Conservation (phyloP, 345 rosid species). For the Cochlearia excelsa region DNA sequence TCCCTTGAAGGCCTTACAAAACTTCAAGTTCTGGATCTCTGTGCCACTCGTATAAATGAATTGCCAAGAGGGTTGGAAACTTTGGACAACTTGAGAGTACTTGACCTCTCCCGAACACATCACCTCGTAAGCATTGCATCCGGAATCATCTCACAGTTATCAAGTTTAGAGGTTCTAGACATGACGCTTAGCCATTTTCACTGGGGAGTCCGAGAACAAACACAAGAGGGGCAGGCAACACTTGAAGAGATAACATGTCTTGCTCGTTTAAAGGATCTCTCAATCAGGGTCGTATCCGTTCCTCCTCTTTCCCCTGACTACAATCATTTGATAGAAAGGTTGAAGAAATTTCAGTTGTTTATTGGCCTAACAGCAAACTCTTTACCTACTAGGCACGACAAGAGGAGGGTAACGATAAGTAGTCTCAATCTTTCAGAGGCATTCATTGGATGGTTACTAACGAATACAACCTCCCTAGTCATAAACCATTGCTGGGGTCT, state of each 20-base stretch:
- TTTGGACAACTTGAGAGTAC: constrained; percentile 31
- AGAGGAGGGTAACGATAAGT: constrained; percentile 34
- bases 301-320: constrained; percentile 32
- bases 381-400: constrained; percentile 32
- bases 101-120: constrained; percentile 42
- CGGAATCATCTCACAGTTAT: constrained; percentile 35
- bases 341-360: constrained; percentile 33
- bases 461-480: constrained; percentile 33
- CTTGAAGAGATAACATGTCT: constrained; percentile 34
- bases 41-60: constrained; percentile 35
- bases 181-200: constrained; percentile 44
- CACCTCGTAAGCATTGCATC: constrained; percentile 37
- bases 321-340: constrained; percentile 25
- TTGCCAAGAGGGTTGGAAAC: constrained; percentile 38
- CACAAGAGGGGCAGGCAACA: constrained; percentile 33
- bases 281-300: constrained; percentile 28
- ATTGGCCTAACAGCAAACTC: constrained; percentile 38
- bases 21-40: constrained; percentile 44
- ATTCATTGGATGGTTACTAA: constrained; percentile 30
- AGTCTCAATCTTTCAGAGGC: constrained; percentile 35
- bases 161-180: constrained; percentile 41
- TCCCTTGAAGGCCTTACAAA: constrained; percentile 34
- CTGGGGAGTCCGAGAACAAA: constrained; percentile 32
- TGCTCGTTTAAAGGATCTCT: constrained; percentile 18
- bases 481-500: constrained; percentile 36